Percentiles rank a stretch among this genome's conserved stretches.
Evolutionary conservation across 495 filamentous ascomycete genomes (phyloP).

Genomic region (Tuber borchii): DNA sequence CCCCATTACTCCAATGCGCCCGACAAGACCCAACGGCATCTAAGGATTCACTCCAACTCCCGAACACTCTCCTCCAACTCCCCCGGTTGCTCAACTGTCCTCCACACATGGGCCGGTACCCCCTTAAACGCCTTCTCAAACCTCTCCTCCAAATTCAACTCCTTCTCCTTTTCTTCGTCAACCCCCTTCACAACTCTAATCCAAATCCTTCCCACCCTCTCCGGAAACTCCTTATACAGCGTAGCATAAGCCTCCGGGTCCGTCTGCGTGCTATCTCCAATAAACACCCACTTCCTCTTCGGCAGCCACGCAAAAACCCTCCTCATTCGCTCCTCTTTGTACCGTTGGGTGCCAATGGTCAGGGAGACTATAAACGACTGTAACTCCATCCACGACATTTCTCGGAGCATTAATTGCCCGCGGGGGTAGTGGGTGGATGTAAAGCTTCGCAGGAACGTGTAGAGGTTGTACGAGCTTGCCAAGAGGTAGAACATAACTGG

Average conservation of each 20-base stretch:
- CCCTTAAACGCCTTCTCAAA: conserved; percentile 80
- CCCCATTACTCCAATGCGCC: background rate
- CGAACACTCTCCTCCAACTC: conserved; percentile 55
- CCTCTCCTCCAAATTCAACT: conserved; percentile 64
- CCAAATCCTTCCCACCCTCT: conserved; percentile 71
- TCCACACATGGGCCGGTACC: conserved; percentile 65
- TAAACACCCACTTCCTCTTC: conserved; percentile 65
- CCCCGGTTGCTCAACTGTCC: conserved; percentile 66
- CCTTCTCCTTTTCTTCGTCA: conserved; percentile 57
- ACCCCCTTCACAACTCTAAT: conserved; percentile 80
- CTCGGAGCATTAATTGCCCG: conserved; percentile 76
- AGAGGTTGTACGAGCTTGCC: conserved; percentile 90
- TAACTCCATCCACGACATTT: conserved; percentile 81
- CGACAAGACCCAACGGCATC: background rate
- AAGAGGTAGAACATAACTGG: conserved; percentile 90
- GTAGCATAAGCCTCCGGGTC: conserved; percentile 88
- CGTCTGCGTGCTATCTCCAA: conserved; percentile 85
- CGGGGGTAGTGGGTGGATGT: conserved; percentile 61
- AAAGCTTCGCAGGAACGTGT: conserved; percentile 75
- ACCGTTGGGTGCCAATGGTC: conserved; percentile 73
- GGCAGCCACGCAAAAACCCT: conserved; percentile 73
- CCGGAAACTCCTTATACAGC: conserved; percentile 56
- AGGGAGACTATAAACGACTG: conserved; percentile 70
- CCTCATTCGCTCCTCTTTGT: conserved; percentile 74
- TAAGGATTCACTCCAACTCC: conserved; percentile 35